Base-by-base conservation (phyloP, 2,329 filamentous ascomycete species). In the Aschersonia sp. region DNA sequence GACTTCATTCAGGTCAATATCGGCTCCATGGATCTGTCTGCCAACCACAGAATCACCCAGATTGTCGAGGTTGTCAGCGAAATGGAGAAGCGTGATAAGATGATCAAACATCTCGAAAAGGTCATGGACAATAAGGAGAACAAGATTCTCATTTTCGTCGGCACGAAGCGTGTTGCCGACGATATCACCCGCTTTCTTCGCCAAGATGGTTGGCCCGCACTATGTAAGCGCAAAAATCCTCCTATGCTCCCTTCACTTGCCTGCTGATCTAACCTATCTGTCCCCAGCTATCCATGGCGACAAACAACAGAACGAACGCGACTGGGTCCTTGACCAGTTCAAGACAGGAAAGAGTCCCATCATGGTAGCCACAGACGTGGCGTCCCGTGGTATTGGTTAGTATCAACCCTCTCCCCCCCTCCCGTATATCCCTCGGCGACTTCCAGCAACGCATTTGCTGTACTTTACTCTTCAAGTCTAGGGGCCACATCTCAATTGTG, bases 311-410 rank as follows among this genome's bases (percentile, higher is more conserved):
- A 95, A 96, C 69, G 92, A 98, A 75, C 89, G 92, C 74, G 92
- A 97, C 69, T 97, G 92, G 88, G 92, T 97, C 61, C 77, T 98
- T 65, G 94, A 97, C 69, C 90, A 97, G 69, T 98, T 98, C 81
- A 98, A 97, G 82, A 87, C 86, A 56, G 89, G 88, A 72, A 96
- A 97, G 78, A 95, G 88, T 73, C 92, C 92, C 65, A 94, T 98
- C 81, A 95, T 98, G 89, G 92, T 98, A 73, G 92, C 92, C 72
- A 98, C 92, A 57, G 92, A 97, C 65, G 92, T 98, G 72, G 92
- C 92, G 72, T 97, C 92, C 65, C 92, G 92, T 89, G 92, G 92
- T 87, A 96, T 98, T 73, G 92, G 92, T 96, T 94, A 94, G 88
- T 90, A 85, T 79, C 73, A 76, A 30, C 43, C 50, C 47, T 46